Base-by-base conservation (phyloP, 495 filamentous ascomycete species). In the Letharia columbiana region DNA sequence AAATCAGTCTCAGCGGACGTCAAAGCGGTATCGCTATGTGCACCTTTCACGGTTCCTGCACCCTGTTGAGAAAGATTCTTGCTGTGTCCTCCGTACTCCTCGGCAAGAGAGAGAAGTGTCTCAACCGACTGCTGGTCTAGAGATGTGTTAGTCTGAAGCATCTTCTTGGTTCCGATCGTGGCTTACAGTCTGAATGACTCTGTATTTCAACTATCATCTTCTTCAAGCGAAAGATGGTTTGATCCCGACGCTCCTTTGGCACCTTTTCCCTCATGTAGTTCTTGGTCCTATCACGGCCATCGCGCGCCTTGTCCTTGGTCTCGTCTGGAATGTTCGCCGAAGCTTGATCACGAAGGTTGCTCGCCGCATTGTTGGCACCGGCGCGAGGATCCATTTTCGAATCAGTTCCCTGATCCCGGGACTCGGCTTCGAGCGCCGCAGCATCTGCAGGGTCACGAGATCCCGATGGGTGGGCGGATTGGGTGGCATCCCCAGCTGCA, bases 181-280 rank as follows among this genome's bases (percentile, higher is more conserved):
- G 8, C 85, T 75, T 74, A 88, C 86, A 98, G 68, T 98, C 94
- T 61, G 87, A 84, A 73, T 96, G 94, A 49, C 91, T 87, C 75
- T 98, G 94, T 64, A 96, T 89, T 80, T 98, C 94, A 64, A 96
- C 82, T 37, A 98, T 78, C 90, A 98, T 96, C 84, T 97, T 98
- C 86, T 97, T 98, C 65, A 98, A 75, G 59, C 94, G 89, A 83
- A 86, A 97, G 71, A 97, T 86, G 35, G 86, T 86, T 80, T 96
- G 93, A 4, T 98, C 92, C 40, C 93, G 91, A 66, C 95, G 91
- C 77, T 98, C 93, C 79, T 92, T 80, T 0, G 94, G 93, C 75
- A 98, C 80, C 81, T 97, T 98, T 61, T 85, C 81, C 20, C 81
- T 80, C 35, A 96, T 74, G 72, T 96, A 98, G 64, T 88, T 83